Evolutionary conservation across 306 rosid species (phyloP).

Genomic region (Medicago arabica): DNA sequence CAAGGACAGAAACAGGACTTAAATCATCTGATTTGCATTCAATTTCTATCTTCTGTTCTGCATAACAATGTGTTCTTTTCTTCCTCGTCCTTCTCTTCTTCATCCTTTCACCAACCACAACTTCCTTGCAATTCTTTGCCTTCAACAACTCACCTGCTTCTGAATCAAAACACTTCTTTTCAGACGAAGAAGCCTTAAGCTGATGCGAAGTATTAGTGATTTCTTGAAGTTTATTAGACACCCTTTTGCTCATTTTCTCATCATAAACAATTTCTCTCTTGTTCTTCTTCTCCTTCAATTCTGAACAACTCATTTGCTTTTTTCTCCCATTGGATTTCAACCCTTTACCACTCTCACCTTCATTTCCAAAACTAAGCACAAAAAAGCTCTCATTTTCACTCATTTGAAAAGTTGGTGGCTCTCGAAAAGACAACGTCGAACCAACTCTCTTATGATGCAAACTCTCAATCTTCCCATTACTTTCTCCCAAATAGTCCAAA

Average conservation of each 20-base stretch:
- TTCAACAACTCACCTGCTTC: constrained; percentile 39
- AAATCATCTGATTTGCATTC: constrained; percentile 68
- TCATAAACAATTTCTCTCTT: constrained; percentile 37
- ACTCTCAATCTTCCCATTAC: constrained; percentile 39
- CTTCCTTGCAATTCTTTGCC: constrained; percentile 32
- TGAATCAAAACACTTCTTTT: constrained; percentile 37
- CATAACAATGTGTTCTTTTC: constrained; percentile 38
- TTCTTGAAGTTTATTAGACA: constrained; percentile 39
- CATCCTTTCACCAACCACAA: constrained; percentile 38
- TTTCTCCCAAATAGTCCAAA: constrained; percentile 54
- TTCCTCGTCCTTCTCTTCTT: constrained; percentile 39
- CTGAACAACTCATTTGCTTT: constrained; percentile 38
- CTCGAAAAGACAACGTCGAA: constrained; percentile 69
- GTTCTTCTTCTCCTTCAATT: constrained; percentile 52
- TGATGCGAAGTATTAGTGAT: constrained; percentile 37
- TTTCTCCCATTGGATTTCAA: constrained; percentile 45
- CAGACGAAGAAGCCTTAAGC: constrained; percentile 26
- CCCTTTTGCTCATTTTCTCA: constrained; percentile 45
- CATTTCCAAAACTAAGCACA: constrained; percentile 66
- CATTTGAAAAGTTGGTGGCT: constrained; percentile 58
- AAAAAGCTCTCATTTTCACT: constrained; percentile 69
- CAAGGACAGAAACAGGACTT: constrained; percentile 90
- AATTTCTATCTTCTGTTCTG: constrained; percentile 46
- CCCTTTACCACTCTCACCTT: constrained; percentile 28
- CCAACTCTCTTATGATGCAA: constrained; percentile 50